phyloP scores from a whole-genome alignment of 805 yeast genomes.

The Danielozyma ontarioensis region DNA sequence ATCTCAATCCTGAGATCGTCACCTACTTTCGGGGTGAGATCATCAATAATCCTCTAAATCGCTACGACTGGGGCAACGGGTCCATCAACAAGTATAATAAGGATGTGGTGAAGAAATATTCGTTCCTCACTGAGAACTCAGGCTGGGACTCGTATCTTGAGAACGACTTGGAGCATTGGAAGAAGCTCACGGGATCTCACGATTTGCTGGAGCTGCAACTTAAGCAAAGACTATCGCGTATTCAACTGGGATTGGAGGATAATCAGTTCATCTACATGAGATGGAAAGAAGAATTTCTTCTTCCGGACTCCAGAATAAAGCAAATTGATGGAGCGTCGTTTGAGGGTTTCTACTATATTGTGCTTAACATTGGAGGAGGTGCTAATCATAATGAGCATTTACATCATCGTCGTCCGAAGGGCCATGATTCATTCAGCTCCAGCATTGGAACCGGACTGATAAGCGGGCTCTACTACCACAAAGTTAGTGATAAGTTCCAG shows the following conservation, averaged over 20 bases:
- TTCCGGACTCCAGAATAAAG: constrained; percentile 69
- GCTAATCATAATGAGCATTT: constrained; percentile 2
- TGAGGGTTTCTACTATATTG: constrained; percentile 88
- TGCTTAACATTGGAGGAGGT: constrained; percentile 57
- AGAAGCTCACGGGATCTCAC: constrained; percentile 40
- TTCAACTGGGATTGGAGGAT: constrained; percentile 27
- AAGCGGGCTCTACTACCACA: constrained; percentile 78
- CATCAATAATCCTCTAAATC: constrained; percentile 43
- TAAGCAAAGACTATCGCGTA: constrained; percentile 19
- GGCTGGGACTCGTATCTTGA: constrained; percentile 48
- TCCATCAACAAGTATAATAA: constrained; percentile 6
- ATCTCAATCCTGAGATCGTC: constrained; percentile 55
- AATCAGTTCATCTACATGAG: constrained; percentile 65
- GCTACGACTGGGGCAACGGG: constrained; percentile 15
- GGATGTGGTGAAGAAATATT: constrained; percentile 23
- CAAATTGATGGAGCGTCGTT: constrained; percentile 72
- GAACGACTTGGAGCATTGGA: constrained; percentile 49
- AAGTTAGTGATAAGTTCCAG: constrained; percentile 73
- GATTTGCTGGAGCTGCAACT: constrained; percentile 40
- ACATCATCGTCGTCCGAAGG: background rate
- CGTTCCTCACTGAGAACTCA: constrained; percentile 53
- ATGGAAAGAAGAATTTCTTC: constrained; percentile 88
- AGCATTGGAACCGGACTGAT: constrained; percentile 55
- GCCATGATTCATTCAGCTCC: constrained; percentile 2
- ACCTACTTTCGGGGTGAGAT: constrained; percentile 73